Evolutionary conservation across 2,329 filamentous ascomycete species (phyloP), one percentile per base, ranked within the genome.

Genomic region (Thelonectria discophora): DNA sequence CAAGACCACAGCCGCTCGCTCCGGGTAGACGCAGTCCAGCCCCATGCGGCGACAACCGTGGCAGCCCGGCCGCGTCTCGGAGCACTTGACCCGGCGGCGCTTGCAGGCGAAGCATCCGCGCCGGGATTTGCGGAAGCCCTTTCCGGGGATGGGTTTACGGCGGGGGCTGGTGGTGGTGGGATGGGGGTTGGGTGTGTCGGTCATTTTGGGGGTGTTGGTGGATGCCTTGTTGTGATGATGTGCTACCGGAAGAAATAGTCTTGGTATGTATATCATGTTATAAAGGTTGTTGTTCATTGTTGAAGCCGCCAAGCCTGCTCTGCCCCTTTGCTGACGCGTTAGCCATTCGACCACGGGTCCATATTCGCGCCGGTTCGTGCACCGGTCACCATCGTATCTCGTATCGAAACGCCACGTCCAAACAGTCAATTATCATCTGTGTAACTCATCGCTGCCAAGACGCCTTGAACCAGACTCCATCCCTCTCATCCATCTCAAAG

Each of bases 71-170:
- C 56, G 46, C 3, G 48, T 57, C 47, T 69, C 67, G 4, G 48
- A 57, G 12, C 67, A 69, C 15, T 69, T 69, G 9, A 68, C 65
- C 43, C 60, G 60, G n/a, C 65, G 63, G 15, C 65, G 62, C 39
- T 69, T 69, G 56, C 67, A 69, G 37, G 56, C 67, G 39, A 67
- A 59, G 39, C 67, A 69, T 1, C 67, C 67, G 3, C 39, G 59
- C 53, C 64, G 54, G 0, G 67, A 65, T 18, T 69, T 69, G 1
- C 42, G 60, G 27, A 63, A 62, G 3, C 64, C 64, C 27, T 58
- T 62, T 12, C 64, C 34, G 0, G 64, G 64, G 6, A 58, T 45
- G 2, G 57, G 45, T 18, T 37, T 60, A 20, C 62, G 54, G 8
- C 59, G 55, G 11, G 34, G 15, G 12, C 15, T 37, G 34, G 15